A percentile compares a stretch with the other conserved stretches of the same genome.
Conservation (phyloP, 345 rosid species). For the Chamaenerion angustifolium region DNA sequence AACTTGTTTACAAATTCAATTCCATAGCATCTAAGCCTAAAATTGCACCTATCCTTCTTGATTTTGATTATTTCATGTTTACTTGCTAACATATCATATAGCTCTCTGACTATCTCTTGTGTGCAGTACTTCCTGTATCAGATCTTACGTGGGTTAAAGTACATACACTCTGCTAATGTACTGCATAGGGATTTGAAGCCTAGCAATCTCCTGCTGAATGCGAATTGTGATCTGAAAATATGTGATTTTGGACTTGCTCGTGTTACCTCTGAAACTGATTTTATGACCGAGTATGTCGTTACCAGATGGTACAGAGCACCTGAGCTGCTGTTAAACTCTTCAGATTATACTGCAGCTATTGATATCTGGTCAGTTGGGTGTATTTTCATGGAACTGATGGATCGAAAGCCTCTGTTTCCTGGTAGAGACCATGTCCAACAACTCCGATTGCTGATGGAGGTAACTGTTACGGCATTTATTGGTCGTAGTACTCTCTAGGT, state of each 20-base stretch:
- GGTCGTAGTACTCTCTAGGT: too few relatives aligned
- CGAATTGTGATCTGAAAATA: constrained; percentile 69
- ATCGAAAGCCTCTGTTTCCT: constrained; percentile 73
- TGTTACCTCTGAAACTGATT: constrained; percentile 78
- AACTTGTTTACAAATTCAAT: too few relatives aligned
- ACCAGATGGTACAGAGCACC: constrained; percentile 99
- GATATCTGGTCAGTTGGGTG: constrained; percentile 99
- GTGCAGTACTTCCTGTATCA: constrained; percentile 95
- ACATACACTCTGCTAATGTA: constrained; percentile 90
- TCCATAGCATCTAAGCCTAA: too few relatives aligned
- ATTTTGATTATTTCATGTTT: too few relatives aligned
- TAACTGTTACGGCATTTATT: constrained; percentile 8
- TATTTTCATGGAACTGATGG: constrained; percentile 74
- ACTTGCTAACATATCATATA: too few relatives aligned
- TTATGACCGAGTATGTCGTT: constrained; percentile 84
- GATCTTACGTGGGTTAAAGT: constrained; percentile 80
- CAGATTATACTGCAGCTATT: constrained; percentile 73
- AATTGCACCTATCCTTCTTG: too few relatives aligned
- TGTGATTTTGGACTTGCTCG: constrained; percentile 94
- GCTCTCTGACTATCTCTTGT: not conserved
- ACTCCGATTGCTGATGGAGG: constrained; percentile 81
- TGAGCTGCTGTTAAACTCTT: constrained; percentile 65
- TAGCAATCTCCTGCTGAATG: constrained; percentile 69
- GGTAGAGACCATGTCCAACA: constrained; percentile 82
- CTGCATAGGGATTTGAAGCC: constrained; percentile 93